Conservation (phyloP, 371 early-diverging fungal species). For the Mortierella sp. region DNA sequence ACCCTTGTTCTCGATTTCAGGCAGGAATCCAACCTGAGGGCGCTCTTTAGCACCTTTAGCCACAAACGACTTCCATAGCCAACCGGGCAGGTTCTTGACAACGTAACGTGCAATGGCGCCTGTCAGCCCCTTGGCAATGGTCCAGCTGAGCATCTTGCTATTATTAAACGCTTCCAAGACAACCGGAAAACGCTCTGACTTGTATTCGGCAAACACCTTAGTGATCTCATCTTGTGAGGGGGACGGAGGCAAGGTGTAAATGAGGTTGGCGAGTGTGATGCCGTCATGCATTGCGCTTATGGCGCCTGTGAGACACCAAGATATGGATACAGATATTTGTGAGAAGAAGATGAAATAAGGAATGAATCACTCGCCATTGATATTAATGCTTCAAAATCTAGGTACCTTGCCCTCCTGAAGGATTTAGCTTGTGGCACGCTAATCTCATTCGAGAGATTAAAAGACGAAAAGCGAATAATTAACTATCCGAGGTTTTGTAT, state of each 20-base stretch:
- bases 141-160: constrained; percentile 3
- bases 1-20: constrained; percentile 14
- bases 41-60: constrained; percentile 1
- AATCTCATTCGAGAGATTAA: not conserved
- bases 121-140: not conserved
- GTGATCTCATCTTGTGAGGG: constrained; percentile 17
- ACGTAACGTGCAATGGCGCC: not conserved
- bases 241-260: not conserved
- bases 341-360: no score
- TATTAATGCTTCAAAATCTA: not conserved
- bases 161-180: not conserved
- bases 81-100: constrained; percentile 10
- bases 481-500: no score
- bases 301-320: no score
- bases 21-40: constrained; percentile 25
- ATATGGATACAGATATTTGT: no score
- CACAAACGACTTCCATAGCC: constrained; percentile 7
- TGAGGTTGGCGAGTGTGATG: constrained; percentile 9
- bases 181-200: constrained; percentile 8
- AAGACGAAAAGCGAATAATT: no score
- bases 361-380: no score
- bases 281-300: constrained; percentile 19
- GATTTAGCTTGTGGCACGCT: constrained; percentile 31
- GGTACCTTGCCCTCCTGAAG: constrained; percentile 13
- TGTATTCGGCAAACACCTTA: constrained; percentile 9